A percentile compares a stretch with the other conserved stretches of the same genome.
Evolutionary conservation across 352 stramenopile genomes (phyloP).

Genomic region (Phytophthora crassamura): DNA sequence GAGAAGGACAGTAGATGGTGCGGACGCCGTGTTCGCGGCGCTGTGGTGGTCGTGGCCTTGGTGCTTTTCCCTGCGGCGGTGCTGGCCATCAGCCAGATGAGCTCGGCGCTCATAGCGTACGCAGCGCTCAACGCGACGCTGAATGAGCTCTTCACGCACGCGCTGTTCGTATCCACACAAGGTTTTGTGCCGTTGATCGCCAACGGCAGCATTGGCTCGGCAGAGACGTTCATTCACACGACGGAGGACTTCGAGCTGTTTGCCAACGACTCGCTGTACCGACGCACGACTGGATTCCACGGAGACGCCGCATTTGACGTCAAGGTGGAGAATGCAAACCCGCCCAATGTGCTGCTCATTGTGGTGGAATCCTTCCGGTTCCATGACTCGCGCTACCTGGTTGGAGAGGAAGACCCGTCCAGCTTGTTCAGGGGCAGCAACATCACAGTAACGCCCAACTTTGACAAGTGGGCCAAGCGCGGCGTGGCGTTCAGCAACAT

Average conservation of each 20-base stretch:
- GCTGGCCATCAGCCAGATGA: conserved; percentile 15
- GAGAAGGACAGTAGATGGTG: too few relatives aligned
- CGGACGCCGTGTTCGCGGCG: background rate
- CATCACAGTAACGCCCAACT: conserved; percentile 44
- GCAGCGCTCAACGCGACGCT: conserved; percentile 35
- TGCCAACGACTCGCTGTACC: conserved; percentile 21
- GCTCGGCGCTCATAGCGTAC: conserved; percentile 26
- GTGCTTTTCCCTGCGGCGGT: conserved; percentile 21
- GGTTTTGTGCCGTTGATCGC: conserved; percentile 20
- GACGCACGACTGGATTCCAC: conserved; percentile 24
- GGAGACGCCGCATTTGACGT: conserved; percentile 44
- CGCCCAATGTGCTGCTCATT: conserved; percentile 56
- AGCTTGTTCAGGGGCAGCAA: conserved; percentile 38
- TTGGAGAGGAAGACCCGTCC: conserved; percentile 41
- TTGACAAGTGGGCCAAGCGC: conserved; percentile 54
- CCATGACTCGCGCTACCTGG: conserved; percentile 56
- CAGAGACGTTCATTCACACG: conserved; percentile 17
- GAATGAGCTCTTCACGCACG: conserved; percentile 35
- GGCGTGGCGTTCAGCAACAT: conserved; percentile 56
- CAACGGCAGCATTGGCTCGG: conserved; percentile 21
- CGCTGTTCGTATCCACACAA: conserved; percentile 26
- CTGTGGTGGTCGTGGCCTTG: conserved; percentile 6
- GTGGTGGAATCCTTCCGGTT: conserved; percentile 61
- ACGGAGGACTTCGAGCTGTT: conserved; percentile 35
- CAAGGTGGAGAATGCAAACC: conserved; percentile 32